Evolutionary conservation across 2,329 filamentous ascomycete species (phyloP).

Genomic region (Epichloe gansuensis): DNA sequence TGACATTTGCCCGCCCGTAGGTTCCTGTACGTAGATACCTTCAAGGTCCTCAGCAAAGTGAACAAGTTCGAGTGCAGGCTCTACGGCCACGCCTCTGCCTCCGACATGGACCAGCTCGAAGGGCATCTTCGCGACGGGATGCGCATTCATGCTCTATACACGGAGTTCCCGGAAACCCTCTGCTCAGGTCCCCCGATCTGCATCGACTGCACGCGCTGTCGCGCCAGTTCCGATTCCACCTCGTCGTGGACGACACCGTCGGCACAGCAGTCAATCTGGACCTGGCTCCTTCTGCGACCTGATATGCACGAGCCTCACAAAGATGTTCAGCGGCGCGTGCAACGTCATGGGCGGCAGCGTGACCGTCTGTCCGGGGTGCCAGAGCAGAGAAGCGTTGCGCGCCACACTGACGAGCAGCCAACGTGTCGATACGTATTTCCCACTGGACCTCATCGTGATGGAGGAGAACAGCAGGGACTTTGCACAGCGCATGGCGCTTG

Average conservation of each 20-base stretch:
- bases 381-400: conserved; percentile 20
- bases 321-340: conserved; percentile 41
- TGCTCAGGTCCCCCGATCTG: conserved; percentile 19
- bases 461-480: conserved; percentile 29
- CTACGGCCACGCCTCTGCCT: conserved; percentile 27
- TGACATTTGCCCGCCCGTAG: conserved; percentile 5
- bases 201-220: conserved; percentile 16
- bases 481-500: conserved; percentile 19
- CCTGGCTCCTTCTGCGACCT: conserved; percentile 34
- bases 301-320: conserved; percentile 39
- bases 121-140: conserved; percentile 24
- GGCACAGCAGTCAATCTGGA: conserved; percentile 33
- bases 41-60: conserved; percentile 18
- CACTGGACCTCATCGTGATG: conserved; percentile 16
- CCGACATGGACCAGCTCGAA: conserved; percentile 29
- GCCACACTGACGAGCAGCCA: conserved; percentile 11
- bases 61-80: conserved; percentile 24
- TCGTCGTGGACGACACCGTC: conserved; percentile 34
- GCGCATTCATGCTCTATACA: conserved; percentile 31
- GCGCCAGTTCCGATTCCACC: conserved; percentile 25
- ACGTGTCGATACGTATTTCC: conserved; percentile 14
- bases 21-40: conserved; percentile 19
- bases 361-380: conserved; percentile 30
- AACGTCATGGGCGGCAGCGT: conserved; percentile 39
- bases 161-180: conserved; percentile 29